Evolutionary conservation across 106 monocot species (phyloP).

Genomic region (Platanthera guangdongensis): DNA sequence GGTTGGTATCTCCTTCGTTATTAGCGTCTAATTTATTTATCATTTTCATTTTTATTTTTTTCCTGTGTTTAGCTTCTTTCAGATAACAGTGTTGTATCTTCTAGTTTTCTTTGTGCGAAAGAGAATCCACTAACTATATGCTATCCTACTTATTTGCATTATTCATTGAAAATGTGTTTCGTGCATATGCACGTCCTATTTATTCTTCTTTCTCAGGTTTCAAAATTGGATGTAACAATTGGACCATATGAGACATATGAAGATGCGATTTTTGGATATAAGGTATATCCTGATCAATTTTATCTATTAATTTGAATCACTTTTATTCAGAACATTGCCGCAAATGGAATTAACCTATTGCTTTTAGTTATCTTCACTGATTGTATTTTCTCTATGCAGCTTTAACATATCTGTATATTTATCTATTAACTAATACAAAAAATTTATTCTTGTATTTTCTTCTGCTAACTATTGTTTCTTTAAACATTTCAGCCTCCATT

Average conservation of each 20-base stretch:
- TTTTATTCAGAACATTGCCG: background rate
- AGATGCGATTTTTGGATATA: constrained; percentile 93
- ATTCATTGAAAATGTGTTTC: background rate
- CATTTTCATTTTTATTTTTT: background rate
- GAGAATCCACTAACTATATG: background rate
- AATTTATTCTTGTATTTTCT: background rate
- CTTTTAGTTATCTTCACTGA: background rate
- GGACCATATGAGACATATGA: constrained; percentile 99
- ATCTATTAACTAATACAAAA: background rate
- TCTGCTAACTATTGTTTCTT: background rate
- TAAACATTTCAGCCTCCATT: background rate
- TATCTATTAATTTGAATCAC: background rate
- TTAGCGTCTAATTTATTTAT: background rate
- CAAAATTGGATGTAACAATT: constrained; percentile 92
- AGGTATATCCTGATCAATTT: constrained; percentile 33
- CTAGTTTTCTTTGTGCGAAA: background rate
- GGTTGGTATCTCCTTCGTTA: constrained; percentile 38
- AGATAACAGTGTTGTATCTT: background rate
- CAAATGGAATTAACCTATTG: background rate
- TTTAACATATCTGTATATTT: background rate
- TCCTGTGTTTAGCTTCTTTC: background rate
- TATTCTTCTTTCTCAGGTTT: constrained; percentile 43
- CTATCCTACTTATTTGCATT: background rate
- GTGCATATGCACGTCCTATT: background rate
- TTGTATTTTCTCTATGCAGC: background rate